phyloP scores from a whole-genome alignment of 139 green algal genomes.

The Chlorella sp. region DNA sequence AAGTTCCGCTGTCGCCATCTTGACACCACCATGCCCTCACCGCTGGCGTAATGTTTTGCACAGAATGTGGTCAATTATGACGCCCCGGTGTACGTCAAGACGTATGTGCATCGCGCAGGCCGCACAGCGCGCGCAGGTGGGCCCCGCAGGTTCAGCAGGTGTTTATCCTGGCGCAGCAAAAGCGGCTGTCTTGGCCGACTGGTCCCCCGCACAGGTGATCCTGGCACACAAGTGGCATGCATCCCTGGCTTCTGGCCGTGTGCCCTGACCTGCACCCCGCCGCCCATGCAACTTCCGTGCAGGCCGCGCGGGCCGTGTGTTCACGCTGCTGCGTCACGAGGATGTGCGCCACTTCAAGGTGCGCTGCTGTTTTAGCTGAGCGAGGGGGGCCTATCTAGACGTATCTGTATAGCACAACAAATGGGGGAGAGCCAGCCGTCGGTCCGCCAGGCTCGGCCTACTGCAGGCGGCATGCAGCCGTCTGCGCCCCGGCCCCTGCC shows the following conservation, averaged over 20 bases:
- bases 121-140: constrained; percentile 84
- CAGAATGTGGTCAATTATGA: constrained; percentile 91
- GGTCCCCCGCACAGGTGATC: not conserved
- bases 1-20: no score
- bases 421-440: no score
- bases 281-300: not conserved
- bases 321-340: constrained; percentile 81
- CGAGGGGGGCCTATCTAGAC: no score
- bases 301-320: constrained; percentile 56
- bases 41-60: no score
- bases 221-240: not conserved
- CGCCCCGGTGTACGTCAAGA: constrained; percentile 87
- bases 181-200: not conserved
- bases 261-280: not conserved
- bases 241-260: not conserved
- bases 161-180: not conserved
- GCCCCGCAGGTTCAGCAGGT: not conserved
- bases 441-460: no score
- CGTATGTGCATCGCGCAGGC: constrained; percentile 76
- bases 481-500: no score
- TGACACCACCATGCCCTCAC: no score
- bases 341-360: constrained; percentile 89
- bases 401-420: no score
- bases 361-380: no score
- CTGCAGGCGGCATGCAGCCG: no score